Evolutionary conservation across 139 green algal species (phyloP), one percentile per base, ranked within the genome.

Genomic region (Gonium pectorale): DNA sequence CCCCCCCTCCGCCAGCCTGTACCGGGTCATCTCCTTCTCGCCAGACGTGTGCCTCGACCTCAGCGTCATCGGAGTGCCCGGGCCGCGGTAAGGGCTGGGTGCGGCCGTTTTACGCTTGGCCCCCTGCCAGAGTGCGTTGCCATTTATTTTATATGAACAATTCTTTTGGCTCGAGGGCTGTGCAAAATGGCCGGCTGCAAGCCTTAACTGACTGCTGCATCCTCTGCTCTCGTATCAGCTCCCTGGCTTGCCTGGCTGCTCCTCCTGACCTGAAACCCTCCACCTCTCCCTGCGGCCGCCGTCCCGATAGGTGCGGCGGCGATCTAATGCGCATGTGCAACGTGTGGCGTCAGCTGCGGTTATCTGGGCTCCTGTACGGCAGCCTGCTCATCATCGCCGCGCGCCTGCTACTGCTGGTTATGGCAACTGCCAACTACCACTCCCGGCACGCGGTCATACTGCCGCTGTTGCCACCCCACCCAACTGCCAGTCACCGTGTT

Each of bases 351-450:
- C 77, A 83, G 77, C 62, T 83, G 77, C 77, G 38, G 0, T 62
- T 83, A 22, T 74, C 62, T 13, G 77, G 77, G 5, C 77, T 83
- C 31, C 41, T 83, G 77, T 83, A 83, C 59, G 77, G 77, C 77
- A 64, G 41, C 43, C 19, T 73, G 6, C 77, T 83, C 41, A 83
- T 83, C 77, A 73, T 83, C 62, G 77, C 77, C 60, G 77, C 77
- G 21, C 60, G 77, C 29, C 77, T 83, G 63, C 77, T 83, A 44
- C 77, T 83, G 77, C 77, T 83, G 21, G 26, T 83, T 31, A 83
- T 83, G 77, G 77, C 77, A 2, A 66, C 62, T 22, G 77, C 77
- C 33, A 83, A 83, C 77, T 83, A 83, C 77, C 62, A 83, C 62
- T 64, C 60, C 22, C 60, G 77, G 3, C 77, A 83, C 77, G 60